phyloP scores from a whole-genome alignment of 179 eudicot species.

The Nepenthes alata region DNA sequence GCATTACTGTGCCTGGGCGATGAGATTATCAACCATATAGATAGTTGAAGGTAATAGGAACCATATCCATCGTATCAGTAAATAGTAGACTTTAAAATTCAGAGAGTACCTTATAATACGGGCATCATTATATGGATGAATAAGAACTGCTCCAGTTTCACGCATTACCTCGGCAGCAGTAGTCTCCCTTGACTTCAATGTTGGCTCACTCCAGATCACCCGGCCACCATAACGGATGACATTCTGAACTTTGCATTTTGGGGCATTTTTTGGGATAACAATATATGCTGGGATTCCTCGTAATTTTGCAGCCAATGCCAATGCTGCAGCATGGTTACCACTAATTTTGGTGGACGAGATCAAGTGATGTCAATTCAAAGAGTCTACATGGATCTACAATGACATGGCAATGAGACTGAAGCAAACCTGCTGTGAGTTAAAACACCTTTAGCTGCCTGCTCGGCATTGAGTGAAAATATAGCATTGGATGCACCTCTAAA shows the following conservation, averaged over 20 bases:
- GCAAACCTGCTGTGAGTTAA: conserved; percentile 90
- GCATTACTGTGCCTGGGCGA: too few species aligned
- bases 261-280: conserved; percentile 78
- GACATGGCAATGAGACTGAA: background rate
- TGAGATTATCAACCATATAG: too few species aligned
- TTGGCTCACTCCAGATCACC: conserved; percentile 75
- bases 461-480: conserved; percentile 60
- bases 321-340: conserved; percentile 94
- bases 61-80: background rate
- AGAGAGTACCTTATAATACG: conserved; percentile 61
- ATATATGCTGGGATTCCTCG: conserved; percentile 86
- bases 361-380: background rate
- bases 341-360: conserved; percentile 21
- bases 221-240: conserved; percentile 81
- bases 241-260: conserved; percentile 91
- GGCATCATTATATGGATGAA: conserved; percentile 81
- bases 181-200: conserved; percentile 58
- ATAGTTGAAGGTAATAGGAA: background rate
- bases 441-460: conserved; percentile 76
- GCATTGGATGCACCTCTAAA: conserved; percentile 97
- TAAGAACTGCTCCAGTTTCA: conserved; percentile 78
- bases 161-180: conserved; percentile 52
- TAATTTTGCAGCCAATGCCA: conserved; percentile 83
- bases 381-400: background rate
- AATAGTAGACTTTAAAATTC: background rate